Evolutionary conservation across 2,329 filamentous ascomycete species (phyloP), one percentile per base, ranked within the genome.

Genomic region (Lachnum nothofagi): DNA sequence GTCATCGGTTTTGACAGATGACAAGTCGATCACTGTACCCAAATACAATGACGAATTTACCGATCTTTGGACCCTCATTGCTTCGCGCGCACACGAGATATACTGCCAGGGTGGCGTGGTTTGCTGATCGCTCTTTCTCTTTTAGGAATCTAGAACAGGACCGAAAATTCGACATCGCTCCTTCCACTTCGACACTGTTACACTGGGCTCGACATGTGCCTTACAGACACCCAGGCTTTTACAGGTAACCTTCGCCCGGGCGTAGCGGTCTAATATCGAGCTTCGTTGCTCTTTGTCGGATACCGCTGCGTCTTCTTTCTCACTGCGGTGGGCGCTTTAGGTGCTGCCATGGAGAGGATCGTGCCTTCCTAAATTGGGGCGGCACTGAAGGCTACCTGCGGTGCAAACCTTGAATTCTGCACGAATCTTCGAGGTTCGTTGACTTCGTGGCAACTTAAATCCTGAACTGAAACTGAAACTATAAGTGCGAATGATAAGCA

Each of bases 271-370:
- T 46, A 44, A 39, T 48, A 46, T 58, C 52, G 45, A 44, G 51
- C 35, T 57, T 50, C 57, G 58, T 54, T 33, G 53, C 47, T 46
- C 44, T 37, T 19, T 50, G 43, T 44, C 40, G 42, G 53, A 48
- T 42, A 38, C 40, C 55, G 56, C 61, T 59, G 19, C 40, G 25
- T 54, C 58, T 55, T 66, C 76, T 77, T 77, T 74, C 75, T 78
- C 76, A 75, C 74, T 75, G 68, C 47, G 47, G 68, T 59, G 67
- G 63, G 60, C 67, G 71, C 73, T 70, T 68, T 51, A 66, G 48
- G 75, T 65, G 66, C 63, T 67, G 73, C 60, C 70, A 75, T 58
- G 70, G 76, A 72, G 77, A 77, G 77, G 73, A 65, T 46, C 12
- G 25, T n/a, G n/a, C n/a, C n/a, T n/a, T n/a, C n/a, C n/a, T n/a